Percentiles rank a stretch among this genome's conserved stretches.
phyloP scores from a whole-genome alignment of 2,329 filamentous ascomycete species.

The Beauveria varroae region DNA sequence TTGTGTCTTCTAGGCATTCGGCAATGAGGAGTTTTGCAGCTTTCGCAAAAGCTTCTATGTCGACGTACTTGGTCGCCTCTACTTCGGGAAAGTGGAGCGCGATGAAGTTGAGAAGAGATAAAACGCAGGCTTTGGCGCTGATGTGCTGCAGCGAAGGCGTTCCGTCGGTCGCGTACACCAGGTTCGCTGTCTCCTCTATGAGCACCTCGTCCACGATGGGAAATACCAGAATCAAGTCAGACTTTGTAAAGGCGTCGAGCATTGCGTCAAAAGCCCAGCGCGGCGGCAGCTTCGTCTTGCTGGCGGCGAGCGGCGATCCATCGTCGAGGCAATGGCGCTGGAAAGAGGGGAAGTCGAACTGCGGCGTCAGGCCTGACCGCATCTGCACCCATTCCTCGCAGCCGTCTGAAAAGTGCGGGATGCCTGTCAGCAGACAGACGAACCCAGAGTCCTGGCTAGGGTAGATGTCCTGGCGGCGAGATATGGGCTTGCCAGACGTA shows the following conservation, averaged over 20 bases:
- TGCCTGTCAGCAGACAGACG: slow-evolving; percentile 38
- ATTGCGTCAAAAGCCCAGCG: slow-evolving; percentile 20
- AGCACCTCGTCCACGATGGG: slow-evolving; percentile 40
- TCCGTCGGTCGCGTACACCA: slow-evolving; percentile 31
- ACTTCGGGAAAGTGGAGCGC: slow-evolving; percentile 17
- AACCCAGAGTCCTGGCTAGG: slow-evolving; percentile 38
- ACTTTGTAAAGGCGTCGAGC: slow-evolving; percentile 17
- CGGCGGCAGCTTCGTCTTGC: slow-evolving; percentile 27
- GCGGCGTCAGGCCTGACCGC: slow-evolving; percentile 29
- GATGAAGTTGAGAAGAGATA: slow-evolving; percentile 38
- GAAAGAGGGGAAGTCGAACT: slow-evolving; percentile 15
- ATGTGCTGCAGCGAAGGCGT: slow-evolving; percentile 20
- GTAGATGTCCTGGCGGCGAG: slow-evolving; percentile 27
- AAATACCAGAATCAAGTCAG: slow-evolving; percentile 36
- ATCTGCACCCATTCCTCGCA: slow-evolving; percentile 41
- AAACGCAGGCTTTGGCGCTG: slow-evolving; percentile 37
- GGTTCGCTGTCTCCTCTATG: slow-evolving; percentile 36
- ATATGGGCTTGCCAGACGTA: slow-evolving; percentile 24
- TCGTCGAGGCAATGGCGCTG: background rate
- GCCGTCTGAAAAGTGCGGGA: slow-evolving; percentile 40
- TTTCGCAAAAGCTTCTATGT: slow-evolving; percentile 32
- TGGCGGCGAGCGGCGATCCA: slow-evolving; percentile 12
- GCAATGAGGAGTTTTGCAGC: slow-evolving; percentile 35
- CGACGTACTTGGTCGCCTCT: slow-evolving; percentile 18
- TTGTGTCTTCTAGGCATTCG: slow-evolving; percentile 35